phyloP scores from a whole-genome alignment of 495 filamentous ascomycete genomes.

The Aspergillus sclerotiicarbonarius region DNA sequence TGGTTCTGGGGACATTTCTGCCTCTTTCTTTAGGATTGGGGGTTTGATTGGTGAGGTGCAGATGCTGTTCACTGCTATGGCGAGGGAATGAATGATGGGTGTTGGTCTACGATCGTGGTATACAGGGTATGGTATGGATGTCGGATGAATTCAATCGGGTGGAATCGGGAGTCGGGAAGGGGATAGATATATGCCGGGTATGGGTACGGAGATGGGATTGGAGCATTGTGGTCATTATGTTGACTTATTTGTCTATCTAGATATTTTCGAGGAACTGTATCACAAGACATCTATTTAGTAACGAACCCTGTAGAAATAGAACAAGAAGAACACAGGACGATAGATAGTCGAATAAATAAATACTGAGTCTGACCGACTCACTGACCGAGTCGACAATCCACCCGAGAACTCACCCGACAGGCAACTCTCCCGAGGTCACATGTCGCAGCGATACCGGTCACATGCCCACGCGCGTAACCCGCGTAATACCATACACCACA shows the following conservation, averaged over 20 bases:
- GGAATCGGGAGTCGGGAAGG: not conserved
- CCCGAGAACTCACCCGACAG: no score
- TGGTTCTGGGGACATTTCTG: slow-evolving; percentile 9
- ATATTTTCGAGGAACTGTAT: no score
- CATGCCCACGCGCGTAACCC: not conserved
- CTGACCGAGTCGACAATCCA: no score
- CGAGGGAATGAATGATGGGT: no score
- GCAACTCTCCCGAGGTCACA: slow-evolving; percentile 1
- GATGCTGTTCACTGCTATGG: not conserved
- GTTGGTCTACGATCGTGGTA: not conserved
- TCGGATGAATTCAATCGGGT: not conserved
- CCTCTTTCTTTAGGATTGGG: not conserved
- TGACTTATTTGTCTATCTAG: no score
- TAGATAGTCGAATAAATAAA: not conserved
- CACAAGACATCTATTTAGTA: no score
- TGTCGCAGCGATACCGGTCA: not conserved
- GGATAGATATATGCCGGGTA: not conserved
- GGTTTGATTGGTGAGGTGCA: not conserved
- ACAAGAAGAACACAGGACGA: not conserved
- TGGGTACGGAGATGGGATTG: not conserved
- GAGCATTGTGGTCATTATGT: no score
- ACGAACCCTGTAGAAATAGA: no score
- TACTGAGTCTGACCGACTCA: no score
- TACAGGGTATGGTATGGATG: not conserved
- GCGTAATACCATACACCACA: not conserved